These are phyloP conservation scores for Ceratocystis albifundus DNA, from an alignment of 2,329 filamentous ascomycete species.

Conservation along the genomic window DNA sequence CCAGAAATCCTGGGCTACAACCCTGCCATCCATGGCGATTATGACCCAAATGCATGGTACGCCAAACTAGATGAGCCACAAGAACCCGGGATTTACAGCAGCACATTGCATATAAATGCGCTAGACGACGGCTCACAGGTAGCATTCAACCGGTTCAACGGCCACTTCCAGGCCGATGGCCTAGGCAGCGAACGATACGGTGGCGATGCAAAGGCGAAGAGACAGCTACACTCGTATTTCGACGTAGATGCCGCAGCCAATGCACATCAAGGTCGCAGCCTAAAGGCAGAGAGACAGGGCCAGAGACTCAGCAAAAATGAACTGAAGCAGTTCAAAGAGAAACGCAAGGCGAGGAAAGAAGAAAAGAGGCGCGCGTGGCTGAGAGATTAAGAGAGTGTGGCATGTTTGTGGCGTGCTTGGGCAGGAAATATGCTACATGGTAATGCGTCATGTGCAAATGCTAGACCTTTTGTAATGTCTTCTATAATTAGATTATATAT, in stretches of 20 bases:
- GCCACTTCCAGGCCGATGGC: conserved; percentile 60
- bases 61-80: conserved; percentile 45
- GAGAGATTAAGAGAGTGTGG: conserved; percentile 50
- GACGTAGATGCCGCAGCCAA: conserved; percentile 92
- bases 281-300: conserved; percentile 79
- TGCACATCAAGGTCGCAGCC: conserved; percentile 73
- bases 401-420: background rate
- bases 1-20: conserved; percentile 57
- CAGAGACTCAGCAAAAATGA: conserved; percentile 79
- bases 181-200: conserved; percentile 64
- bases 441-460: too few relatives aligned
- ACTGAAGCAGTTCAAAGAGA: conserved; percentile 83
- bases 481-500: conserved; percentile 3
- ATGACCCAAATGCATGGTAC: conserved; percentile 93
- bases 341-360: conserved; percentile 78
- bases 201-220: conserved; percentile 73
- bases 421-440: background rate
- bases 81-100: conserved; percentile 25
- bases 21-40: conserved; percentile 88
- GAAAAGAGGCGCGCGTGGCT: conserved; percentile 90
- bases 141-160: conserved; percentile 83
- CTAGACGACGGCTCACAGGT: conserved; percentile 42
- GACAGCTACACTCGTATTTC: conserved; percentile 91
- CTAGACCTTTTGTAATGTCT: background rate
- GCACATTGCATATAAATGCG: conserved; percentile 29